These are phyloP conservation scores for Globisporangium canariense DNA, from an alignment of 352 stramenopile genomes.

Conservation along the genomic window DNA sequence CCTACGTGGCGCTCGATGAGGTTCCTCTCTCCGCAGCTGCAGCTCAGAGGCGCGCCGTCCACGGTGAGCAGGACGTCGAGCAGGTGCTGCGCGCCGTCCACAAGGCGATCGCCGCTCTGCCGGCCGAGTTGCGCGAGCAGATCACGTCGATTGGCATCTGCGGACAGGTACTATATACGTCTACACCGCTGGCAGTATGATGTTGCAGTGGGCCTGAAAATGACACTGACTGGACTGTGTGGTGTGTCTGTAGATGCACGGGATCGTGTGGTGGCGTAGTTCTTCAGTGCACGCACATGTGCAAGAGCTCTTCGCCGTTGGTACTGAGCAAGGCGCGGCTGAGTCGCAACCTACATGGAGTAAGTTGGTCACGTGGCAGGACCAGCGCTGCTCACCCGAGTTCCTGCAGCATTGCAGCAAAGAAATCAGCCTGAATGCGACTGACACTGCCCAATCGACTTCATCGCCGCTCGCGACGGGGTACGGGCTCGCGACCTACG, in stretches of 20 bases:
- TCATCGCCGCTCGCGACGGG: conserved; percentile 46
- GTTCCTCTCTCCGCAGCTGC: conserved; percentile 14
- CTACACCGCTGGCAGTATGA: neutral
- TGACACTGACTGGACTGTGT: neutral
- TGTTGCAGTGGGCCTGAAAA: too few species aligned
- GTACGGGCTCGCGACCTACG: conserved; percentile 71
- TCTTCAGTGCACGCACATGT: conserved; percentile 28
- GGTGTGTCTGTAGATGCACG: conserved; percentile 59
- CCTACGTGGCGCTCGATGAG: conserved; percentile 36
- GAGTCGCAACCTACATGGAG: conserved; percentile 41
- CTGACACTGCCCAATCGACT: neutral
- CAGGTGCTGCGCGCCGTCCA: conserved; percentile 44
- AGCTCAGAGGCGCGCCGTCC: neutral
- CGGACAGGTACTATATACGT: conserved; percentile 37
- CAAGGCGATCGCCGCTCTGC: conserved; percentile 31
- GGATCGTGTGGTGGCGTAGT: conserved; percentile 79
- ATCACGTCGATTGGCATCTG: conserved; percentile 61
- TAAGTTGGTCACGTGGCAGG: conserved; percentile 73
- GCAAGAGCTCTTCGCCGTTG: conserved; percentile 24
- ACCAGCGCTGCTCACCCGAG: conserved; percentile 60
- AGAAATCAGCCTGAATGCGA: conserved; percentile 7
- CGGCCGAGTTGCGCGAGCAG: conserved; percentile 18
- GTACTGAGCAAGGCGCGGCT: neutral
- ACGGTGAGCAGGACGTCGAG: conserved; percentile 44
- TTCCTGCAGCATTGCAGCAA: conserved; percentile 40